Evolutionary conservation across 306 rosid species (phyloP), one percentile per base, ranked within the genome.

Genomic region (Dryas octopetala): DNA sequence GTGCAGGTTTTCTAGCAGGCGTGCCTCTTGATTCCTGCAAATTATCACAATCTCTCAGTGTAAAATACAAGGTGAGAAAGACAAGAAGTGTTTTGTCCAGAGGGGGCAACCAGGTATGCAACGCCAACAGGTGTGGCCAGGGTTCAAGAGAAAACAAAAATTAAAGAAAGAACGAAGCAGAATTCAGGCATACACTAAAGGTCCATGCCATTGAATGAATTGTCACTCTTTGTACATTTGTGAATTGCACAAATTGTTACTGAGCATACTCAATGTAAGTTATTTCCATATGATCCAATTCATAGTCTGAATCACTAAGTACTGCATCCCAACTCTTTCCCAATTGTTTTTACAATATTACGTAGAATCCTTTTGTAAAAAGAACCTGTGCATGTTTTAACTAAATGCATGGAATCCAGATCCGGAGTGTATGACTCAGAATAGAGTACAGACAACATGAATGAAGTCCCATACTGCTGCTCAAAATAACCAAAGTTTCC

Each of bases 11-110:
- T 82, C 90, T 96, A 66, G 89, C 91, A 15, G 89, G 98, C 4
- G 93, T 51, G 47, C 98, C 98, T 89, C 98, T 91, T 73, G 99
- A 90, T 72, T 96, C 99, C 99, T 92, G 83, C 73, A 71, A 72
- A 64, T 32, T 45, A 74, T 78, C 23, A 62, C 23, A 64, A 74
- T 61, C 8, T 16, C 66, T 50, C 54, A 80, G 72, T 5, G 48
- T 49, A 55, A 17, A 74, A 45, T 41, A 52, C 16, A 51, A 52
- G 60, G 55, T 26, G 45, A 53, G 14, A 3, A 48, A 19, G 32
- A 73, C n/a, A 67, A 19, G 52, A 43, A 17, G 58, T 54, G 13
- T 68, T 9, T 51, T 43, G 3, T 44, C 71, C 10, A 41, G 59
- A 68, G 14, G 57, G 41, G 41, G 0, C 11, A 19, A 0, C 40